Evolutionary conservation across 202 grass and related monocot species (phyloP).

Genomic region (Carex arenaria): DNA sequence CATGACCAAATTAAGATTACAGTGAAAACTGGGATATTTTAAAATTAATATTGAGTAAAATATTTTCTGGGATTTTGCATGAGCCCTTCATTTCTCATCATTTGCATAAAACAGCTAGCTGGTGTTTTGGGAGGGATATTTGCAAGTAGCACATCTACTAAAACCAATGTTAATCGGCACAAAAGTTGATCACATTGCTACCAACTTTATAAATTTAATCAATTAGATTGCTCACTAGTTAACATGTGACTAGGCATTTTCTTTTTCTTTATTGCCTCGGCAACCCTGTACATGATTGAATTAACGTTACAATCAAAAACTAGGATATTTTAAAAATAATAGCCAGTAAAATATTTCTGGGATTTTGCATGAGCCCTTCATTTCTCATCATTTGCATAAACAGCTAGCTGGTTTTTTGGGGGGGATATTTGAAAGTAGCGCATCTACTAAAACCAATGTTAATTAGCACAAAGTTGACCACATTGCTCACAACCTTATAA

Average conservation of each 20-base stretch:
- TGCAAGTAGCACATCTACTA: neutral
- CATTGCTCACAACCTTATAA: neutral
- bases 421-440: neutral
- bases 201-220: neutral
- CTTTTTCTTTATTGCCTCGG: slow-evolving; percentile 65
- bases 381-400: neutral
- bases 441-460: neutral
- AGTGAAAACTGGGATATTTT: neutral
- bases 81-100: neutral
- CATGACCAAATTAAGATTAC: slow-evolving; percentile 13
- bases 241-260: neutral
- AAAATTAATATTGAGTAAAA: neutral
- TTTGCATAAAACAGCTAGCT: neutral
- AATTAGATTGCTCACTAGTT: neutral
- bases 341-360: neutral
- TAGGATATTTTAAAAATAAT: neutral
- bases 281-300: slow-evolving; percentile 54
- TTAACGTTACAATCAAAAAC: neutral
- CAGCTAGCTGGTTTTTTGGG: neutral
- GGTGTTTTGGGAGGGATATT: neutral
- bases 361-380: neutral
- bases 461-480: neutral
- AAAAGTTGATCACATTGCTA: neutral
- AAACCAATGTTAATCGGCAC: neutral
- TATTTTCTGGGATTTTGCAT: neutral